These are phyloP conservation scores for Lepidium didymum DNA, from an alignment of 345 rosid species.

Conservation along the genomic window DNA sequence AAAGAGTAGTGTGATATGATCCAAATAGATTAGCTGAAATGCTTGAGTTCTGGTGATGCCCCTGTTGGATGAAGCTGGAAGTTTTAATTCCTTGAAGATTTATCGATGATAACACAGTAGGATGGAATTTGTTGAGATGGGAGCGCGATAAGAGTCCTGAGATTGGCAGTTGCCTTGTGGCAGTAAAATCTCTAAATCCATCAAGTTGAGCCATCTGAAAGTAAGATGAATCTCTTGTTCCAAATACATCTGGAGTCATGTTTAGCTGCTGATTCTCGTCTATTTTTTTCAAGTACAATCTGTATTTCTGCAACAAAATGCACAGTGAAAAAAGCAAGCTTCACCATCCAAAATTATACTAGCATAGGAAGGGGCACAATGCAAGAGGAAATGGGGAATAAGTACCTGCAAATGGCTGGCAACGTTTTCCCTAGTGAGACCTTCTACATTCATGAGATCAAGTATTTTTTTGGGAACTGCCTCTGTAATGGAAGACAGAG, in stretches of 20 bases:
- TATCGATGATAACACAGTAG: conserved; percentile 35
- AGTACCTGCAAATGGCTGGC: conserved; percentile 94
- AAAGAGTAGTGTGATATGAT: conserved; percentile 35
- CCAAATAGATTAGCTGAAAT: conserved; percentile 37
- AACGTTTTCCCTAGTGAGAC: conserved; percentile 93
- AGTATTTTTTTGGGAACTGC: conserved; percentile 95
- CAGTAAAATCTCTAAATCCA: conserved; percentile 47
- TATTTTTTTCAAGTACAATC: conserved; percentile 72
- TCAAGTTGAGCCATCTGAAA: conserved; percentile 45
- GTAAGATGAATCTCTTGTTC: conserved; percentile 51
- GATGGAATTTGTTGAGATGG: conserved; percentile 48
- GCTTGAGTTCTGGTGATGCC: conserved; percentile 38
- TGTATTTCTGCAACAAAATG: conserved; percentile 57
- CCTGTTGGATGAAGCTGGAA: conserved; percentile 43
- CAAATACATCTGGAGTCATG: conserved; percentile 44
- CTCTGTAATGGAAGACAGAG: conserved; percentile 40
- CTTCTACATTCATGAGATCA: conserved; percentile 83
- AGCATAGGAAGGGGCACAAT: not conserved
- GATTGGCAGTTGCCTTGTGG: conserved; percentile 50
- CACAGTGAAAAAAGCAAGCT: not conserved
- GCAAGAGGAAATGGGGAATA: not conserved
- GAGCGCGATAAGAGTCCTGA: conserved; percentile 46
- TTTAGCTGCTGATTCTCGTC: conserved; percentile 49
- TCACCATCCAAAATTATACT: not conserved
- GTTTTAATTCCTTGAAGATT: conserved; percentile 46